Conservation (phyloP, 257 asterid genomes). For the Solanum corneliomulleri region DNA sequence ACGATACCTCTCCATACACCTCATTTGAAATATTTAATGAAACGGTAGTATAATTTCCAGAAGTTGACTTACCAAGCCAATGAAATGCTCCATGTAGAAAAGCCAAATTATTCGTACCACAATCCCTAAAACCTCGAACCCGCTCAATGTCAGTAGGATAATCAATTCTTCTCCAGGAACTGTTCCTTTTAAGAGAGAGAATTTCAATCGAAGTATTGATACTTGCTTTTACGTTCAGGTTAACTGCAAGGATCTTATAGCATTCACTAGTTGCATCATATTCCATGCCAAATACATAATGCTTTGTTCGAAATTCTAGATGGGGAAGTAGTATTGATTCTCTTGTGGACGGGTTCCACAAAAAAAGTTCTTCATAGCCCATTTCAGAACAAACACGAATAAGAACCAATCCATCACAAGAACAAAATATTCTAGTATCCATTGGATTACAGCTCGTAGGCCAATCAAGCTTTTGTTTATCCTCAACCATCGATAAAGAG, state of each 20-base stretch:
- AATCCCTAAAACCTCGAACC: no score
- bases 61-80: background rate
- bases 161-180: no score
- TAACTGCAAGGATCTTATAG: no score
- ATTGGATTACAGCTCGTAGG: background rate
- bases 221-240: no score
- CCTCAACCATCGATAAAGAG: background rate
- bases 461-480: background rate
- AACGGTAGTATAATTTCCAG: background rate
- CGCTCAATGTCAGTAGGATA: no score
- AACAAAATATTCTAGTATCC: background rate
- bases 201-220: no score
- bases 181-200: no score
- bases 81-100: background rate
- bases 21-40: background rate
- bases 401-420: background rate
- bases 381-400: no score
- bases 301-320: fast-evolving
- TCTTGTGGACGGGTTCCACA: background rate
- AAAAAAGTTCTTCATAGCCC: background rate
- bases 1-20: background rate
- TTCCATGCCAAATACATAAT: no score
- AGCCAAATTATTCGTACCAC: no score
- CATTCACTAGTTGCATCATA: no score
- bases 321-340: no score